Base-by-base conservation (phyloP, 768 basidiomycete species). In the Hypholoma fasciculare region DNA sequence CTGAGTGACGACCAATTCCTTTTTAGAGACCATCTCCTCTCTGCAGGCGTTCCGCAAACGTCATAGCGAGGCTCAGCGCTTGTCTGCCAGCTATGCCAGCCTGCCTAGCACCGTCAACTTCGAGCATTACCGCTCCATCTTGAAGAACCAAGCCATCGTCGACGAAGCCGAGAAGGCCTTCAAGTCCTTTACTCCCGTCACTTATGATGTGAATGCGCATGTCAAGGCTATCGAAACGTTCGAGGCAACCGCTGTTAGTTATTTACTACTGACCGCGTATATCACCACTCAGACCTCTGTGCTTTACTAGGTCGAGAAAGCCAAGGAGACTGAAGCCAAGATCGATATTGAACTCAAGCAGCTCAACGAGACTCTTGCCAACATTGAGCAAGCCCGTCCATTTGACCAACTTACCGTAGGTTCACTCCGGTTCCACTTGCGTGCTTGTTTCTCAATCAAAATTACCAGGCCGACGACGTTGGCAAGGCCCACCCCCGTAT, bases 1-100 rank as follows among this genome's bases (percentile, higher is more conserved):
- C 17, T 1, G 27, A 8, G 30, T 53, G 46, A 26, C 30, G 53
- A 3, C 57, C 23, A 37, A 36, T 44, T 47, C 20, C 7, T 37
- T 20, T 56, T 20, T 74, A 94, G 94, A 98, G 80, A 96, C 96
- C 66, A 83, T 97, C 69, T 81, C 92, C 55, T 77, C 93, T 53
- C 84, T 99, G 52, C 92, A 93, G 73, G 90, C 92, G 40, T 98
- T 99, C 88, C 92, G 97, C 76, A 97, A 96, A 76, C 93, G 97
- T 59, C 87, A 96, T 75, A 78, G 79, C 64, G 93, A 98, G 54
- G 96, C 97, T 57, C 89, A 91, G 69, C 87, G 89, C 61, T 77
- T 92, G 58, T 72, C 85, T 43, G 76, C 77, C 53, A 82, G 84
- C 68, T 85, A 88, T 67, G 74, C 81, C 60, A 77, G 79, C 61